Conservation (phyloP, 768 basidiomycete genomes). For the Termitomyces sp. region DNA sequence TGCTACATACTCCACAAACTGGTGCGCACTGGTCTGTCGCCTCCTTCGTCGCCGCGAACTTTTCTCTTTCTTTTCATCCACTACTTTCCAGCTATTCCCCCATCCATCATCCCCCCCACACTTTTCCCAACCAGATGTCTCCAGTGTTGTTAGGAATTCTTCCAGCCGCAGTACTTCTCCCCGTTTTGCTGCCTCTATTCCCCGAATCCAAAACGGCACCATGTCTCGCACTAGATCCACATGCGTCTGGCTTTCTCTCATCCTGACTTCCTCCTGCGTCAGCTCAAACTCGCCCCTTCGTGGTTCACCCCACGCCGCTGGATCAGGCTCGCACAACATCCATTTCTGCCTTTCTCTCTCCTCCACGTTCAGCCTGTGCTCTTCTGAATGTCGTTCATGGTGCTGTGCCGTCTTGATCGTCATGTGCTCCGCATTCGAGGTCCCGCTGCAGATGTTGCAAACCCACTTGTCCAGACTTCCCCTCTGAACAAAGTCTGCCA, state of each 20-base stretch:
- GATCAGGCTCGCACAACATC: conserved; percentile 12
- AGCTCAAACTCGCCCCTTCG: conserved; percentile 14
- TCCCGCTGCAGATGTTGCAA: conserved; percentile 40
- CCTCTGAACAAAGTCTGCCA: conserved; percentile 20
- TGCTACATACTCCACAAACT: conserved; percentile 45
- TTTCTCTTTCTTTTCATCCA: background rate
- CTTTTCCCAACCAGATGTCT: conserved; percentile 12
- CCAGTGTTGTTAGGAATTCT: conserved; percentile 33
- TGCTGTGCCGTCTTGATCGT: conserved; percentile 16
- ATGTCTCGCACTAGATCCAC: conserved; percentile 45
- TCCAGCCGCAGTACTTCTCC: conserved; percentile 38
- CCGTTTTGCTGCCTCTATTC: conserved; percentile 39
- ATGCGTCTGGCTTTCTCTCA: conserved; percentile 20
- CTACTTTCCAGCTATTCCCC: background rate
- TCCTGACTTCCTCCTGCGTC: conserved; percentile 23
- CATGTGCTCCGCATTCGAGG: conserved; percentile 16
- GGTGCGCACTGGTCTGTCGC: conserved; percentile 13
- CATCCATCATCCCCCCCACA: background rate
- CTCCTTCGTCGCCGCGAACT: background rate
- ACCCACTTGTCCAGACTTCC: conserved; percentile 19
- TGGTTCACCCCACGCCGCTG: conserved; percentile 18
- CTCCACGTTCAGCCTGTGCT: conserved; percentile 13
- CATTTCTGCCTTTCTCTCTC: conserved; percentile 13
- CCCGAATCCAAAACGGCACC: conserved; percentile 49
- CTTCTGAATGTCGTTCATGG: conserved; percentile 18